Evolutionary conservation across 2,329 filamentous ascomycete genomes (phyloP), one percentile per base, ranked within the genome.

Genomic region (Sphaerulina vaccinii): DNA sequence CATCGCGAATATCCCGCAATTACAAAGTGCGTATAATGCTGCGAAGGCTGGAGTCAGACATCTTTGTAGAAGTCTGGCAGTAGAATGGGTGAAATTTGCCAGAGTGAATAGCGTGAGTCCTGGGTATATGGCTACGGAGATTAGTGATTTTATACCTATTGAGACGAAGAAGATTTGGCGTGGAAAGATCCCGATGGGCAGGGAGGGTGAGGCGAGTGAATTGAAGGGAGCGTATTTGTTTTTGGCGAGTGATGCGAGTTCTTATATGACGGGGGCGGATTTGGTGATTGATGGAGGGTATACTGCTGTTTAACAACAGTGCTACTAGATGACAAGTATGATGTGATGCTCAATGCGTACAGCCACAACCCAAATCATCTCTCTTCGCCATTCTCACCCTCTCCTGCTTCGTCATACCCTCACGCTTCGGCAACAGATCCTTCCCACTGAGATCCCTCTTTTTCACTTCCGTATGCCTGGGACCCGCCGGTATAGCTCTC

Each of bases 41-140:
- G 76, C 73, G 23, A 82, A 83, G 62, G 79, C 80, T 1, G 79
- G 73, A 21, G 73, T 81, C 10, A 78, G 74, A 2, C 80, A 83
- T 49, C 73, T 83, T 29, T 77, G 77, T 41, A 81, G 80, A 63
- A 76, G 71, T 1, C 68, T 83, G 24, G 79, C 80, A 0, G 69
- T 76, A 5, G 79, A 83, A 56, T 82, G 80, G 80, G 68, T 76
- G 8, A 76, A 79, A 2, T 64, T 82, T 57, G 79, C 79, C 3
- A 71, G 80, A 3, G 79, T 81, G 19, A 83, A 83, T 58, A 72
- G 77, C 41, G 75, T 82, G 8, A 76, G 73, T 0, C 77, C 77
- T 0, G 77, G 77, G 7, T 82, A 79, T 65, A 78, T 82, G 57
- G 73, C 79, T 48, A 82, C 79, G 0, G 78, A 78, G 59, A 79